These are phyloP conservation scores for Claviceps pusilla DNA, from an alignment of 2,329 filamentous ascomycete species.

Conservation along the genomic window DNA sequence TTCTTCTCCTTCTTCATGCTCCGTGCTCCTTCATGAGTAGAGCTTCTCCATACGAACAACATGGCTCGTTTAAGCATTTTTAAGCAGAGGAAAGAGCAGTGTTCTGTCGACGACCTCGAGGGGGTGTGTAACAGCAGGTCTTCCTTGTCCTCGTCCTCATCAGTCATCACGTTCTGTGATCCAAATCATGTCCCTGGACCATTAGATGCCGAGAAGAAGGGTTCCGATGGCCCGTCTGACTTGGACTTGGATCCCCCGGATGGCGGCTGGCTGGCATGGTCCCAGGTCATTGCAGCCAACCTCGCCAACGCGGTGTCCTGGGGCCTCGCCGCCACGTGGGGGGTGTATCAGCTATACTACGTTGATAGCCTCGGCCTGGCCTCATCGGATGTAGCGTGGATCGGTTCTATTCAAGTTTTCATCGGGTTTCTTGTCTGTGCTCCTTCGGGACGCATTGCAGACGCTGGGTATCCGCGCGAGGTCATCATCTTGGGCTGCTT, in stretches of 20 bases:
- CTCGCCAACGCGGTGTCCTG: conserved; percentile 35
- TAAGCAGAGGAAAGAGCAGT: not conserved
- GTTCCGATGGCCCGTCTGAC: not conserved
- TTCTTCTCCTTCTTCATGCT: too few species aligned
- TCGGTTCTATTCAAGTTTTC: conserved; percentile 36
- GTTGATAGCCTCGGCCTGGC: conserved; percentile 20
- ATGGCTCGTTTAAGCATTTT: not conserved
- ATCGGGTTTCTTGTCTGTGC: conserved; percentile 33
- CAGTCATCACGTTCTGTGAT: not conserved
- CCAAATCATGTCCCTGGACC: not conserved
- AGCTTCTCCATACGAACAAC: not conserved
- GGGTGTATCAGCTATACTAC: conserved; percentile 39
- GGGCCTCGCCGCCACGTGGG: conserved; percentile 35
- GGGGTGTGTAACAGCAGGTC: not conserved
- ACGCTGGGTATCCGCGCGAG: conserved; percentile 31
- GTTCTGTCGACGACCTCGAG: not conserved
- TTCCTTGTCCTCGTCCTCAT: not conserved
- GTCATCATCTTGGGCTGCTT: conserved; percentile 26
- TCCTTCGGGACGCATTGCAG: conserved; percentile 33
- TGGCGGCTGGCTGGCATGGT: conserved; percentile 33
- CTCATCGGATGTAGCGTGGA: conserved; percentile 25
- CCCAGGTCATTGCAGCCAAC: conserved; percentile 31
- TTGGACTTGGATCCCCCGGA: conserved; percentile 19
- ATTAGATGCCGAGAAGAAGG: not conserved
- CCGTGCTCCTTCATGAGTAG: not conserved